Conservation (phyloP, 805 yeast genomes). For the Teunomyces barrocoloradensis region DNA sequence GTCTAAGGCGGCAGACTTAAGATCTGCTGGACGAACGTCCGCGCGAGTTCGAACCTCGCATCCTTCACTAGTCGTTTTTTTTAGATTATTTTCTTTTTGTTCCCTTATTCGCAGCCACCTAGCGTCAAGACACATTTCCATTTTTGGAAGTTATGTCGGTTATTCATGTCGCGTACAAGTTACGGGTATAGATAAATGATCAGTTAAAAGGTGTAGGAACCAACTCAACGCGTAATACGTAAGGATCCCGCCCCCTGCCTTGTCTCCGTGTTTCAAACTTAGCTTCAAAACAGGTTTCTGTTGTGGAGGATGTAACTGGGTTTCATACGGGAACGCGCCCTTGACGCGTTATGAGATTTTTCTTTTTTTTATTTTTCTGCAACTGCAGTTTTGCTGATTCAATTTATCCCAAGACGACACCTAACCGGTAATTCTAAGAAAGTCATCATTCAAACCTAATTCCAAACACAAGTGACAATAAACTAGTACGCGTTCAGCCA, state of each 20-base stretch:
- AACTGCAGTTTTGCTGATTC: background rate
- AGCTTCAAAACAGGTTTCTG: no score
- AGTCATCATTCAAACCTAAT: background rate
- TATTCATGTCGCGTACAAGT: no score
- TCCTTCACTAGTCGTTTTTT: slow-evolving; percentile 37
- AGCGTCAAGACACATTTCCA: background rate
- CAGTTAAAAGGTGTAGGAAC: no score
- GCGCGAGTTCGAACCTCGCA: slow-evolving; percentile 50
- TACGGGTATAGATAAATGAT: no score
- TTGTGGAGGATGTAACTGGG: background rate
- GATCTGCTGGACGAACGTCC: slow-evolving; percentile 45
- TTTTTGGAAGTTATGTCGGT: background rate
- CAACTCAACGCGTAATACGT: no score
- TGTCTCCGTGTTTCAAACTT: no score
- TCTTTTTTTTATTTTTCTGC: background rate
- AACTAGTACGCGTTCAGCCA: background rate
- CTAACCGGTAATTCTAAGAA: background rate
- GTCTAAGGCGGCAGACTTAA: slow-evolving; percentile 49
- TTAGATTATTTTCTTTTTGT: background rate
- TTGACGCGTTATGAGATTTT: slow-evolving; percentile 2
- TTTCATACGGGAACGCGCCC: slow-evolving; percentile 3
- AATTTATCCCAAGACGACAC: slow-evolving; percentile 1
- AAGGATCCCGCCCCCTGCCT: no score
- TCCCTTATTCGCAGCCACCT: background rate
- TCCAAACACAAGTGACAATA: background rate